Evolutionary conservation across 805 yeast genomes (phyloP).

Genomic region (Candida railenensis): DNA sequence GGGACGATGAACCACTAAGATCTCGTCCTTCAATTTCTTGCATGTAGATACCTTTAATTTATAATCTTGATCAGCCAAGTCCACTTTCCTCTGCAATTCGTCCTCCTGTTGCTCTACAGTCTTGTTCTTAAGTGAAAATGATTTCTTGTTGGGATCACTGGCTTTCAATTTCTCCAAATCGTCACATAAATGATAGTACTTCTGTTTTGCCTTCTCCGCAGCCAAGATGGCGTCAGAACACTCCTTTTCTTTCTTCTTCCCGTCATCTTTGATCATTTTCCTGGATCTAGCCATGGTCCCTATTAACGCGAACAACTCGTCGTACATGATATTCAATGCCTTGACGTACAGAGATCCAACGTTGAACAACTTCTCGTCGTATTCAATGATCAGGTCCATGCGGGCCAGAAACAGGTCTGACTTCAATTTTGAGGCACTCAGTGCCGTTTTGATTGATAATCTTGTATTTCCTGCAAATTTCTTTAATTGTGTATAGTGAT

Average conservation of each 20-base stretch:
- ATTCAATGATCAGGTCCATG: conserved; percentile 66
- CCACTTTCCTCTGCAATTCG: conserved; percentile 77
- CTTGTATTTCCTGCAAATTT: conserved; percentile 64
- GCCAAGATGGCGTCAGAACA: conserved; percentile 75
- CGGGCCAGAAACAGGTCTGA: conserved; percentile 65
- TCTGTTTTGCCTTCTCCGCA: conserved; percentile 83
- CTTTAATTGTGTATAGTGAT: conserved; percentile 69
- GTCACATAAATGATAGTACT: conserved; percentile 74
- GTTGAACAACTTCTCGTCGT: conserved; percentile 69
- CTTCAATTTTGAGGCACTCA: conserved; percentile 37
- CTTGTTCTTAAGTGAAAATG: conserved; percentile 75
- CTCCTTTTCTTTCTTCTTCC: conserved; percentile 77
- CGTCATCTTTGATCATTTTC: conserved; percentile 78
- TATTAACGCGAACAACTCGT: conserved; percentile 73
- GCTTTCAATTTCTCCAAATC: conserved; percentile 81
- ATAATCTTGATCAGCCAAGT: conserved; percentile 83
- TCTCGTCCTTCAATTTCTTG: conserved; percentile 69
- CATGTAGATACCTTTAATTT: conserved; percentile 72
- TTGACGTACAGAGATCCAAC: conserved; percentile 77
- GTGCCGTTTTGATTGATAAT: conserved; percentile 44
- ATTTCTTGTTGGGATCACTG: conserved; percentile 81
- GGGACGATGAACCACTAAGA: conserved; percentile 75
- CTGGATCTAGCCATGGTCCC: conserved; percentile 70
- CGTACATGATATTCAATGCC: conserved; percentile 81
- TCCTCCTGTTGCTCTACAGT: conserved; percentile 89